Evolutionary conservation across 352 stramenopile species (phyloP).

Genomic region (Phytopythium chamaehyphon): DNA sequence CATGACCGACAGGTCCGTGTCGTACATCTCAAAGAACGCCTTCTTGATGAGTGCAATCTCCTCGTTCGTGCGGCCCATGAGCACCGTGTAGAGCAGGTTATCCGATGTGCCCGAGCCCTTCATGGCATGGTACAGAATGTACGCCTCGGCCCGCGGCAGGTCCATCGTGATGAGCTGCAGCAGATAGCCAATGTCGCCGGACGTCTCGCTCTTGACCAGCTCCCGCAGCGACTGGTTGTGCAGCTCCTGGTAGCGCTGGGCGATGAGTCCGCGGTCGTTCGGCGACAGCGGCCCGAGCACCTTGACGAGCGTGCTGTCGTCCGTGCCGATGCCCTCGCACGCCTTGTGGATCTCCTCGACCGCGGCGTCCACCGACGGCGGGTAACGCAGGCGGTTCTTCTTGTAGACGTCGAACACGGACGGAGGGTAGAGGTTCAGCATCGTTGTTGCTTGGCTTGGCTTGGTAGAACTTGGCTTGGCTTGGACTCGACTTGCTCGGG

Average conservation of each 20-base stretch:
- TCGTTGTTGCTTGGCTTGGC: conserved; percentile 6
- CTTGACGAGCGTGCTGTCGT: conserved; percentile 58
- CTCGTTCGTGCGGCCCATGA: conserved; percentile 50
- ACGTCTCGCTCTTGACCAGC: conserved; percentile 60
- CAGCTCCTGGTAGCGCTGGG: conserved; percentile 53
- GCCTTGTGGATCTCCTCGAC: conserved; percentile 66
- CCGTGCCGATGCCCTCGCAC: conserved; percentile 56
- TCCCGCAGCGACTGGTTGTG: conserved; percentile 44
- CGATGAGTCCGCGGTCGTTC: conserved; percentile 44
- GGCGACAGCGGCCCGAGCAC: conserved; percentile 38
- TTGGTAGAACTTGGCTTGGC: conserved; percentile 13
- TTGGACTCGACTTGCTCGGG: no score
- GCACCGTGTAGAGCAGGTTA: conserved; percentile 47
- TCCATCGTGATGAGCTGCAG: conserved; percentile 50
- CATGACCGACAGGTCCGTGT: conserved; percentile 40
- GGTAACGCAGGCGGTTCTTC: conserved; percentile 43
- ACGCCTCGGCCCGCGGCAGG: conserved; percentile 54
- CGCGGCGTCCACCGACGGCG: conserved; percentile 36
- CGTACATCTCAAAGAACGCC: conserved; percentile 48
- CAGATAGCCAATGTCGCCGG: conserved; percentile 53
- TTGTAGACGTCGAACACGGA: conserved; percentile 63
- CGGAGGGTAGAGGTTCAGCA: conserved; percentile 58
- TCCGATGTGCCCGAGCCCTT: conserved; percentile 52
- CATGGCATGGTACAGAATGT: conserved; percentile 61
- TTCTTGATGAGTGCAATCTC: conserved; percentile 53